These are phyloP conservation scores for Colletotrichum sp. DNA, from an alignment of 2,329 filamentous ascomycete species.

Conservation along the genomic window DNA sequence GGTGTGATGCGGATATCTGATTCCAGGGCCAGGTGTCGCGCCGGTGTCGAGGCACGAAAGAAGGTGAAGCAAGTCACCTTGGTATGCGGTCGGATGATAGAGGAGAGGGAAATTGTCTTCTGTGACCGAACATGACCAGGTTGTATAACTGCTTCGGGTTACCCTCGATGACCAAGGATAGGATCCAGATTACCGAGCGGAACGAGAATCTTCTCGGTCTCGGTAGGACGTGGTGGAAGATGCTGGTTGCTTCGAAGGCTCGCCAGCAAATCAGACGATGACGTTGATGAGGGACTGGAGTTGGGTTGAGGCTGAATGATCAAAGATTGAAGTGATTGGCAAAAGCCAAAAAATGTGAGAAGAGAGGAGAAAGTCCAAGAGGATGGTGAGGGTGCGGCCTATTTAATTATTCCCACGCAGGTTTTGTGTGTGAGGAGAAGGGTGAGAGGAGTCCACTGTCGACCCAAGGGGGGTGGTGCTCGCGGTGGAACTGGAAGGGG, in stretches of 20 bases:
- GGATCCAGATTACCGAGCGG: conserved; percentile 33
- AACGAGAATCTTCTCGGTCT: conserved; percentile 23
- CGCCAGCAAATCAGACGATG: conserved; percentile 25
- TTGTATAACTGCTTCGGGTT: conserved; percentile 37
- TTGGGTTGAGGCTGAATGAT: neutral
- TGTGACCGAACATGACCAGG: conserved; percentile 60
- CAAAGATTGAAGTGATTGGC: conserved; percentile 36
- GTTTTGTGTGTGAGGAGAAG: conserved; percentile 15
- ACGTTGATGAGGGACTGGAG: neutral
- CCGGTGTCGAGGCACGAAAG: conserved; percentile 52
- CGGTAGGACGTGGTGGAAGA: conserved; percentile 28
- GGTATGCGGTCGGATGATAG: conserved; percentile 65
- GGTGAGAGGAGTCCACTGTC: neutral
- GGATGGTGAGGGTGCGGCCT: conserved; percentile 27
- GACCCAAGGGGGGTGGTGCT: neutral
- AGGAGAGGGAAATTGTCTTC: conserved; percentile 58
- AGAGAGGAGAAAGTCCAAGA: conserved; percentile 21
- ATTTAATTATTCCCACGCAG: conserved; percentile 15
- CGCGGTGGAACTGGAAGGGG: neutral
- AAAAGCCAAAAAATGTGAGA: conserved; percentile 40
- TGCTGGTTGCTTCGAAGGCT: conserved; percentile 31
- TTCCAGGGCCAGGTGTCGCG: conserved; percentile 37
- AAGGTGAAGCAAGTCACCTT: conserved; percentile 61
- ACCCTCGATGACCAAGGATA: conserved; percentile 30
- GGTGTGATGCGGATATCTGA: conserved; percentile 21